These are phyloP conservation scores for Erysiphe pulchra DNA, from an alignment of 2,329 filamentous ascomycete species.

Conservation along the genomic window DNA sequence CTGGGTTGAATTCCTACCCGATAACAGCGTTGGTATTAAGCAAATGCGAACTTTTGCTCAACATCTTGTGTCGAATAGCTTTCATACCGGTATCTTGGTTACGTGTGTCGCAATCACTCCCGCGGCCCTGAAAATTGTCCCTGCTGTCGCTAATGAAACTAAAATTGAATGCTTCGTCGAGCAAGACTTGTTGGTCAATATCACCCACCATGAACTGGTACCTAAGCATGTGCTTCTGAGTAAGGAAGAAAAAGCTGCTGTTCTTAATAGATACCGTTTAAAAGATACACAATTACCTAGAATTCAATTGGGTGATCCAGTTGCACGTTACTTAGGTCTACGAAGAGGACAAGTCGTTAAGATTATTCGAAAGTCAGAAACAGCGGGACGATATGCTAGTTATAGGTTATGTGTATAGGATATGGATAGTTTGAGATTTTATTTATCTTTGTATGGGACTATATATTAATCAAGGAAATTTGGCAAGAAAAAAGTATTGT, in stretches of 20 bases:
- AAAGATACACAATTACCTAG: conserved; percentile 94
- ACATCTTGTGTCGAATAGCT: conserved; percentile 53
- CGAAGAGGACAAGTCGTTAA: conserved; percentile 89
- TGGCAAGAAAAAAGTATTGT: no score
- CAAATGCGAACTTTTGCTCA: conserved; percentile 79
- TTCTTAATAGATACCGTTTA: conserved; percentile 73
- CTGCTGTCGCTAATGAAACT: conserved; percentile 46
- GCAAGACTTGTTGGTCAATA: conserved; percentile 89
- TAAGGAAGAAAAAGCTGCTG: conserved; percentile 61
- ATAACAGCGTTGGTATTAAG: conserved; percentile 63
- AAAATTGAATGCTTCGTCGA: conserved; percentile 90
- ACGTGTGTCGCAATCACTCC: conserved; percentile 61
- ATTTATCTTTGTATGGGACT: background rate
- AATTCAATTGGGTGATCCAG: conserved; percentile 76
- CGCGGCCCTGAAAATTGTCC: conserved; percentile 67
- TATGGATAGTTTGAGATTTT: background rate
- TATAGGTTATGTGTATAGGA: conserved; percentile 45
- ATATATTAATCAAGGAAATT: no score
- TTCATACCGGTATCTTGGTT: conserved; percentile 77
- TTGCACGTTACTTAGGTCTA: conserved; percentile 75
- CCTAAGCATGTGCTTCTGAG: conserved; percentile 81
- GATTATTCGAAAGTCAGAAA: conserved; percentile 90
- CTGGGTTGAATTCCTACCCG: conserved; percentile 76
- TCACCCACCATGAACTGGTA: conserved; percentile 90
- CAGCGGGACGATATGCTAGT: conserved; percentile 85